phyloP scores from a whole-genome alignment of 768 basidiomycete species.

The Boletus tylopilopsis region DNA sequence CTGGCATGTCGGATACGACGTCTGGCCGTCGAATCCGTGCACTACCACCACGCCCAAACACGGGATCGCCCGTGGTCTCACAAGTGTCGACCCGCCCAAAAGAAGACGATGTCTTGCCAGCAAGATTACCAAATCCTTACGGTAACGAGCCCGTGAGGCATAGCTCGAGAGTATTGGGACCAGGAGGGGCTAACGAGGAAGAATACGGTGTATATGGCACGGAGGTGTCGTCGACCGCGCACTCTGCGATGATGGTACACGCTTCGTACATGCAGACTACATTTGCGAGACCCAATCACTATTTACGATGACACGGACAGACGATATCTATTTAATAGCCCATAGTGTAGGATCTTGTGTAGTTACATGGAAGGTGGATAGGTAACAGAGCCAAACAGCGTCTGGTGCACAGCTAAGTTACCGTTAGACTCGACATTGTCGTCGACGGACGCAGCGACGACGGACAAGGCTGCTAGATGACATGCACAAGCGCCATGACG shows the following conservation, averaged over 20 bases:
- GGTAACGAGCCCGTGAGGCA: background rate
- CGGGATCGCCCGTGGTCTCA: background rate
- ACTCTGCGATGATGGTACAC: constrained; percentile 30
- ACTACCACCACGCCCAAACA: constrained; percentile 28
- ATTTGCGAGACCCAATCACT: constrained; percentile 14
- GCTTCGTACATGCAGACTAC: constrained; percentile 20
- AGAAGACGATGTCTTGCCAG: background rate
- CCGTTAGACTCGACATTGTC: background rate
- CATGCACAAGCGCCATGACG: constrained; percentile 63
- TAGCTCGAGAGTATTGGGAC: background rate
- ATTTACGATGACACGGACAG: constrained; percentile 8
- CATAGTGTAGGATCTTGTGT: background rate
- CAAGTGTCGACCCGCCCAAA: background rate
- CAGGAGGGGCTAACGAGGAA: constrained; percentile 15
- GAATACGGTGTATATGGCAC: constrained; percentile 1
- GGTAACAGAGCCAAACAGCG: constrained; percentile 31
- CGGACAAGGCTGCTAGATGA: constrained; percentile 32
- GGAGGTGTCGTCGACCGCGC: constrained; percentile 27
- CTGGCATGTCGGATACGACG: constrained; percentile 9
- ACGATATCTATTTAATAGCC: background rate
- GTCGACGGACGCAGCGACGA: constrained; percentile 12
- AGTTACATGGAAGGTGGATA: background rate
- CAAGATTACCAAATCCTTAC: constrained; percentile 5
- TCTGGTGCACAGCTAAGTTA: background rate
- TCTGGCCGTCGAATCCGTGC: constrained; percentile 23